Base-by-base conservation (phyloP, 2,329 filamentous ascomycete genomes). In the Akanthomyces dipterigenus region DNA sequence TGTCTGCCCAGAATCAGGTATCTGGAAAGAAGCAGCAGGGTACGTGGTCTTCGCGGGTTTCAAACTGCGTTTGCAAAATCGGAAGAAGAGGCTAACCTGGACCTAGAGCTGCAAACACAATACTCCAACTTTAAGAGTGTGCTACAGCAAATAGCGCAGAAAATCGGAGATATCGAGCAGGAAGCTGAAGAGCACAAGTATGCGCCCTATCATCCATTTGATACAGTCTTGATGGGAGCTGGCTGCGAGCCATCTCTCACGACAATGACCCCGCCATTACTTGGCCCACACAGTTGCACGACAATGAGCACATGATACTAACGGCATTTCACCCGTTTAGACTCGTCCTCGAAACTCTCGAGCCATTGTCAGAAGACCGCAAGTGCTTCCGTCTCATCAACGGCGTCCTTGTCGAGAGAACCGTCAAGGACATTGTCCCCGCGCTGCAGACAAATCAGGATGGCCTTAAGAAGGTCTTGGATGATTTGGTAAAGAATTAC, bases 341-440 rank as follows among this genome's bases (percentile, higher is more conserved):
- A 76, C 89, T 98, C 66, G 95, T 99, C 38, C 84, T 98, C 56
- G 93, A 98, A 72, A 98, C 93, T 3, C 79, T 99, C 65, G 84
- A 88, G 63, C 93, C 93, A 50, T 83, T 98, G 26, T 82, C 90
- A 1, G 83, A 82, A 65, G 89, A 96, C 67, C 90, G 95, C 70
- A 99, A 97, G 79, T 98, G 93, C 78, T 99, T 98, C 78, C 93
- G 95, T 68, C 91, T 99, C 85, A 96, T 99, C 75, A 98, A 99
- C 75, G 95, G 95, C 50, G 93, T 98, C 26, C 80, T 99, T 62
- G 91, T 96, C 59, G 95, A 99, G 79, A 85, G 93, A 68, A 98
- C 93, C 18, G 91, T 99, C 67, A 83, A 91, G 75, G 95, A 98
- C 74, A 91, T 99, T 14, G 82, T 96, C 60, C 95, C 95, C 6